Evolutionary conservation across 1,139 yeast genomes (phyloP).

Genomic region (Barnettozyma hawaiiensis): DNA sequence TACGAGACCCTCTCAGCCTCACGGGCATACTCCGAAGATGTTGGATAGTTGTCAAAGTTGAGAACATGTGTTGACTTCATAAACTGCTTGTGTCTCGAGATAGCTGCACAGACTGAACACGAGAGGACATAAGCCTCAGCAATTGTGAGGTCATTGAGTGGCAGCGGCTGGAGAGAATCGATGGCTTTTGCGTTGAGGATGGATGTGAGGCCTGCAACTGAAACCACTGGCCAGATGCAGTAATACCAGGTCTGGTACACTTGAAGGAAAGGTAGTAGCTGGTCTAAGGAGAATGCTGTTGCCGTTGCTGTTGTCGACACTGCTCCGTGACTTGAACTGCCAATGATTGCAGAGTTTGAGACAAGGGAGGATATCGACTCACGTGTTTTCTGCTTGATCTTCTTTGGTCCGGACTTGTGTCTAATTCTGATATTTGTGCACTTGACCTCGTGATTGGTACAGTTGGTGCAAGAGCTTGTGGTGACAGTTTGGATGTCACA

Average conservation of each 20-base stretch:
- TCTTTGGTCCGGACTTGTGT: constrained; percentile 24
- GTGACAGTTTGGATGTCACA: constrained; percentile 17
- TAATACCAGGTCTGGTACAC: constrained; percentile 25
- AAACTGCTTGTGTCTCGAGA: constrained; percentile 20
- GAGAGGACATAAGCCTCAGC: constrained; percentile 19
- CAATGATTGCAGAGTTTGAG: neutral
- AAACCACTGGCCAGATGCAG: constrained; percentile 24
- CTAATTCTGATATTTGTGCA: constrained; percentile 23
- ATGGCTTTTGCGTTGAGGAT: constrained; percentile 10
- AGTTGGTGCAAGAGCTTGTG: constrained; percentile 18
- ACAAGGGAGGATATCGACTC: constrained; percentile 16
- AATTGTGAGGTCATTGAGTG: constrained; percentile 7
- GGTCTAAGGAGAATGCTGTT: constrained; percentile 14
- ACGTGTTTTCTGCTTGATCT: constrained; percentile 21
- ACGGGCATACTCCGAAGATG: constrained; percentile 17
- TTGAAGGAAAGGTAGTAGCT: constrained; percentile 20
- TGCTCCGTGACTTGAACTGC: too few relatives aligned
- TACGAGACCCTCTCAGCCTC: constrained; percentile 20
- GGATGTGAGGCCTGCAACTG: constrained; percentile 15
- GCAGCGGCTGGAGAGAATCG: constrained; percentile 4
- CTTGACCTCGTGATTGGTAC: constrained; percentile 19
- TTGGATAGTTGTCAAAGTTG: constrained; percentile 18
- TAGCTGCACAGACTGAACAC: constrained; percentile 23
- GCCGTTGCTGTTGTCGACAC: neutral
- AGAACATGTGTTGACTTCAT: constrained; percentile 17